Percentiles rank a stretch among this genome's conserved stretches.
Conservation (phyloP, 352 stramenopile genomes). For the Phytophthora gonapodyides region DNA sequence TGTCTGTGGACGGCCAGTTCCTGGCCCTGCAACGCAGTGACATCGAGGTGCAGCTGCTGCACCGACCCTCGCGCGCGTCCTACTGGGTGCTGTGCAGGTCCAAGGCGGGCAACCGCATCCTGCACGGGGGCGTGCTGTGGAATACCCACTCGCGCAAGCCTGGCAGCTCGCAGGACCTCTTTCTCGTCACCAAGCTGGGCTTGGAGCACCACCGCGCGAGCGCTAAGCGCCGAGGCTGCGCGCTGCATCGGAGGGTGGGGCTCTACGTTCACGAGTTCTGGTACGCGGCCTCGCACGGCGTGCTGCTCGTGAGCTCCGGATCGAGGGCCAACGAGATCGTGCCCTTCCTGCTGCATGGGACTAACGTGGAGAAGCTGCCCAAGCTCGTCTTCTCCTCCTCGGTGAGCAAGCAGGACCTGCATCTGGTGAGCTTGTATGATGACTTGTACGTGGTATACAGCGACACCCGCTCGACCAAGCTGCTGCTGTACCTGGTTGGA, state of each 20-base stretch:
- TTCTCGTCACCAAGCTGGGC: conserved; percentile 73
- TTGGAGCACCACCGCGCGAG: conserved; percentile 81
- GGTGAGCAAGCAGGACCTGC: conserved; percentile 58
- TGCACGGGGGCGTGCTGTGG: conserved; percentile 66
- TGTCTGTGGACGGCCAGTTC: conserved; percentile 73
- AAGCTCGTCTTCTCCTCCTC: conserved; percentile 72
- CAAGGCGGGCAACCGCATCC: conserved; percentile 65
- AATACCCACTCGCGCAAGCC: conserved; percentile 52
- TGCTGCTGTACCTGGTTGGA: conserved; percentile 77
- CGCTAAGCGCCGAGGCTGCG: conserved; percentile 54
- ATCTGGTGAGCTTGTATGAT: conserved; percentile 69
- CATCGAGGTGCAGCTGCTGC: conserved; percentile 79
- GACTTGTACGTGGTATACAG: conserved; percentile 70
- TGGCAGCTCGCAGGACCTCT: conserved; percentile 70
- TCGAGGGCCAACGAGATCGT: conserved; percentile 81
- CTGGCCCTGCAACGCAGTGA: conserved; percentile 82
- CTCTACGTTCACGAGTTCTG: conserved; percentile 76
- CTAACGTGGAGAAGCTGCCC: conserved; percentile 68
- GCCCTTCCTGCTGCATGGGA: conserved; percentile 63
- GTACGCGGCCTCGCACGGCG: conserved; percentile 62
- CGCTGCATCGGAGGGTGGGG: conserved; percentile 60
- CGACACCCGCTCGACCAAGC: conserved; percentile 56
- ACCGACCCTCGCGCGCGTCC: conserved; percentile 43
- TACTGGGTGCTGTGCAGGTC: conserved; percentile 79
- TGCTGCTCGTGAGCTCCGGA: conserved; percentile 74